These are phyloP conservation scores for Lentinula raphanica DNA, from an alignment of 768 basidiomycete genomes.

Conservation along the genomic window DNA sequence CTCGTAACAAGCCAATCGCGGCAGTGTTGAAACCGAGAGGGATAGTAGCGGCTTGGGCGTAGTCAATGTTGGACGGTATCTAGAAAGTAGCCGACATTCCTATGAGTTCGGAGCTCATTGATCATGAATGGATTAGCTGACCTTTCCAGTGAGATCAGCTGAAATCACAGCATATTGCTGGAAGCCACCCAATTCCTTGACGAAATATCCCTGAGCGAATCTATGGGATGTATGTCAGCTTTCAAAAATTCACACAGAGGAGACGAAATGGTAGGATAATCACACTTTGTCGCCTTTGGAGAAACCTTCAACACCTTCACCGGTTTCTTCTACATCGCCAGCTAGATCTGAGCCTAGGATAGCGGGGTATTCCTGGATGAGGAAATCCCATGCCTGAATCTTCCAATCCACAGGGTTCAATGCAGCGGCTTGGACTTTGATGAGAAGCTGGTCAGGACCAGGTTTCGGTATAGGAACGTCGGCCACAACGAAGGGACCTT, in stretches of 20 bases:
- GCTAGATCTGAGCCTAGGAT: conserved; percentile 46
- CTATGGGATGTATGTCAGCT: conserved; percentile 16
- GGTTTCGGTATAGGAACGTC: neutral
- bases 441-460: conserved; percentile 2
- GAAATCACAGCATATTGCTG: conserved; percentile 41
- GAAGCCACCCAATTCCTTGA: conserved; percentile 33
- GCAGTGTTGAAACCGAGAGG: conserved; percentile 46
- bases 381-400: conserved; percentile 34
- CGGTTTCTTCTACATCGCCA: conserved; percentile 46
- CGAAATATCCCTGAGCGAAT: conserved; percentile 34
- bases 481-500: conserved; percentile 3
- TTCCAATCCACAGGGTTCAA: conserved; percentile 6
- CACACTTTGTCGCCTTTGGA: conserved; percentile 52
- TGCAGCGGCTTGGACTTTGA: neutral
- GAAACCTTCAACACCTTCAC: conserved; percentile 45
- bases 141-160: conserved; percentile 37
- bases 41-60: conserved; percentile 44
- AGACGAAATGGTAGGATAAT: conserved; percentile 9
- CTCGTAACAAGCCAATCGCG: conserved; percentile 43
- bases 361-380: conserved; percentile 37
- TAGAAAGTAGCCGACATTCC: conserved; percentile 36
- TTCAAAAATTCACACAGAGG: neutral
- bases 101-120: conserved; percentile 29
- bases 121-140: conserved; percentile 25
- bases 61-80: conserved; percentile 43